These are phyloP conservation scores for Scenedesmus sp. DNA, from an alignment of 163 green algal species.

Conservation along the genomic window DNA sequence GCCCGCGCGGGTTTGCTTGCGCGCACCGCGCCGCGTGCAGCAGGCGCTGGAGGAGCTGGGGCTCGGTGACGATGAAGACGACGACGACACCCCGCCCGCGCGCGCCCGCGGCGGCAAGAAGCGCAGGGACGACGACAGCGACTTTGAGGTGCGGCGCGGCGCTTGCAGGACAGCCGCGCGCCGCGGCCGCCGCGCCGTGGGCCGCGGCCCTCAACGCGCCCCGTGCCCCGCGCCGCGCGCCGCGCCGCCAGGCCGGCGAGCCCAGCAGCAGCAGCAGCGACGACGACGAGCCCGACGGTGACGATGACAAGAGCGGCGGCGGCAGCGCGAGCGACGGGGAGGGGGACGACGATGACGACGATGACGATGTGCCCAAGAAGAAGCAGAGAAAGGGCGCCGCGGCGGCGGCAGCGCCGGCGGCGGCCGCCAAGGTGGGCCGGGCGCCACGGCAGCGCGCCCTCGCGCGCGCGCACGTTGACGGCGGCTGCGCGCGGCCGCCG, in stretches of 20 bases:
- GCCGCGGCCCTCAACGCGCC: too few species aligned
- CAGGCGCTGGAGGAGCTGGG: not conserved
- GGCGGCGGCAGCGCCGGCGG: not conserved
- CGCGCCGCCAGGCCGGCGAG: slow-evolving; percentile 22
- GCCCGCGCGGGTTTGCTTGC: not conserved
- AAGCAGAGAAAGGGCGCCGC: slow-evolving; percentile 10
- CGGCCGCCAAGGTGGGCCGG: not conserved
- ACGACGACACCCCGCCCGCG: not conserved
- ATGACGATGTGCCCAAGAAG: too few species aligned
- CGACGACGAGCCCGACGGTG: not conserved
- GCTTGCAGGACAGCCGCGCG: too few species aligned
- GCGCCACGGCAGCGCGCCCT: not conserved
- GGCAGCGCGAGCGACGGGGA: slow-evolving; percentile 9
- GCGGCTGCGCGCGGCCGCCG: too few species aligned
- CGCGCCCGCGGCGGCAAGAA: not conserved
- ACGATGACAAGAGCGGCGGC: not conserved
- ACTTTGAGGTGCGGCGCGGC: slow-evolving; percentile 17
- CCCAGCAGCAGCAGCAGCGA: slow-evolving; percentile 21
- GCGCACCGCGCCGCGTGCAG: not conserved
- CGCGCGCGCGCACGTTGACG: not conserved
- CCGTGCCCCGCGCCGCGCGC: not conserved
- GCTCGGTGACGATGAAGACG: not conserved
- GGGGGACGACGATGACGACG: not conserved
- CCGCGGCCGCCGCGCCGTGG: too few species aligned
- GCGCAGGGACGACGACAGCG: slow-evolving; percentile 5